phyloP scores from a whole-genome alignment of 805 yeast genomes.

The Ogataea thermomethanolica region DNA sequence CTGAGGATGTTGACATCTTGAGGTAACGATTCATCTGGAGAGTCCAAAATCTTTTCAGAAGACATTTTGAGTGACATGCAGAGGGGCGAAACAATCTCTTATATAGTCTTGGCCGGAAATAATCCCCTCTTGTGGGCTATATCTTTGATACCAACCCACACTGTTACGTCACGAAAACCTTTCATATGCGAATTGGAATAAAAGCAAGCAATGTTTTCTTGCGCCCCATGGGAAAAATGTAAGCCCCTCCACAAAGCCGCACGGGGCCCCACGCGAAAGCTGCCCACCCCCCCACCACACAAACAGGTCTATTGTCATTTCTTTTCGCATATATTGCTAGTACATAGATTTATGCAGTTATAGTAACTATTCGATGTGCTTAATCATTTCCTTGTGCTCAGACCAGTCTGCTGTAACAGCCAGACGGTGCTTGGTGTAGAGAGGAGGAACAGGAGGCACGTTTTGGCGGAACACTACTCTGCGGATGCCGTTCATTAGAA shows the following conservation, averaged over 20 bases:
- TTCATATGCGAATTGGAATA: constrained; percentile 6
- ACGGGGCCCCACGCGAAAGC: background rate
- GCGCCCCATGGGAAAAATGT: background rate
- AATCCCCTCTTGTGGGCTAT: background rate
- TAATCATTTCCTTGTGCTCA: constrained; percentile 48
- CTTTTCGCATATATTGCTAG: too few species aligned
- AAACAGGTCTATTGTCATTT: background rate
- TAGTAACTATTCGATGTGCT: constrained; percentile 43
- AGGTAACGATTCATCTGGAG: constrained; percentile 4
- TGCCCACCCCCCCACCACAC: background rate
- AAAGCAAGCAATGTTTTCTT: background rate
- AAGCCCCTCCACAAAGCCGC: constrained; percentile 10
- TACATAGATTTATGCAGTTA: too few species aligned
- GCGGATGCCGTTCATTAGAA: constrained; percentile 42
- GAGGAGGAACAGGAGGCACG: constrained; percentile 49
- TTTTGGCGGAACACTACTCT: constrained; percentile 45
- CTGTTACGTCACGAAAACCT: constrained; percentile 7
- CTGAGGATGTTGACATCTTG: constrained; percentile 44
- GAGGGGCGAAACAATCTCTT: background rate
- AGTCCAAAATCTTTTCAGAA: constrained; percentile 6
- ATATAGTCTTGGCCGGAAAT: constrained; percentile 2
- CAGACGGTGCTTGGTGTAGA: constrained; percentile 54
- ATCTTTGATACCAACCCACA: too few species aligned
- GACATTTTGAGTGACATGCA: constrained; percentile 1
- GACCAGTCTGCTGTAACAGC: constrained; percentile 64